A percentile compares a stretch with the other conserved stretches of the same genome.
phyloP scores from a whole-genome alignment of 495 filamentous ascomycete species.

The Aspergillus leporis region DNA sequence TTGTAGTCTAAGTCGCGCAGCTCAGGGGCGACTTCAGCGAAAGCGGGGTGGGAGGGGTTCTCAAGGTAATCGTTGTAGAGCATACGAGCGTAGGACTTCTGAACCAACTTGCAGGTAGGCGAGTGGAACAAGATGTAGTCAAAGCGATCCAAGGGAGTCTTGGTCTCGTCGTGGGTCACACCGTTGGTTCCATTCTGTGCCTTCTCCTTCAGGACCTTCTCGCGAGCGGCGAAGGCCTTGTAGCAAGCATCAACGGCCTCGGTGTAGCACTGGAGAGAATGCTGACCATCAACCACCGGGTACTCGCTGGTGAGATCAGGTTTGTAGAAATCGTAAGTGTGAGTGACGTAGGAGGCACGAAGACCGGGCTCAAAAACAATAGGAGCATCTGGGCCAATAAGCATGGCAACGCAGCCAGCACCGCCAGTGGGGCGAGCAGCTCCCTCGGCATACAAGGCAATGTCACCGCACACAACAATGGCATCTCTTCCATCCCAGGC shows the following conservation, averaged over 20 bases:
- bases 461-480: constrained; percentile 93
- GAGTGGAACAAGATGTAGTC: constrained; percentile 96
- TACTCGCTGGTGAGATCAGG: constrained; percentile 97
- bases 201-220: constrained; percentile 63
- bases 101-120: constrained; percentile 95
- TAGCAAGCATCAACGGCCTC: constrained; percentile 95
- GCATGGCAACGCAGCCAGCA: constrained; percentile 90
- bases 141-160: constrained; percentile 85
- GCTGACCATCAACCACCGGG: constrained; percentile 94
- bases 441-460: constrained; percentile 97
- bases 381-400: constrained; percentile 91
- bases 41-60: constrained; percentile 73
- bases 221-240: constrained; percentile 88
- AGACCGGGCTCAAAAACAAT: constrained; percentile 90
- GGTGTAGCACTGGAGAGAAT: constrained; percentile 92
- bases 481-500: constrained; percentile 96
- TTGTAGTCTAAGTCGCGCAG: constrained; percentile 82
- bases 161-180: constrained; percentile 47
- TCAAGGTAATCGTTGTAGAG: constrained; percentile 95
- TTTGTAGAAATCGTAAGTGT: constrained; percentile 99
- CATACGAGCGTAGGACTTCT: constrained; percentile 92
- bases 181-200: constrained; percentile 64
- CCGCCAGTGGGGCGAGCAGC: constrained; percentile 93
- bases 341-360: constrained; percentile 87
- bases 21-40: constrained; percentile 84